Evolutionary conservation across 345 rosid species (phyloP).

Genomic region (Rhizophora apiculata): DNA sequence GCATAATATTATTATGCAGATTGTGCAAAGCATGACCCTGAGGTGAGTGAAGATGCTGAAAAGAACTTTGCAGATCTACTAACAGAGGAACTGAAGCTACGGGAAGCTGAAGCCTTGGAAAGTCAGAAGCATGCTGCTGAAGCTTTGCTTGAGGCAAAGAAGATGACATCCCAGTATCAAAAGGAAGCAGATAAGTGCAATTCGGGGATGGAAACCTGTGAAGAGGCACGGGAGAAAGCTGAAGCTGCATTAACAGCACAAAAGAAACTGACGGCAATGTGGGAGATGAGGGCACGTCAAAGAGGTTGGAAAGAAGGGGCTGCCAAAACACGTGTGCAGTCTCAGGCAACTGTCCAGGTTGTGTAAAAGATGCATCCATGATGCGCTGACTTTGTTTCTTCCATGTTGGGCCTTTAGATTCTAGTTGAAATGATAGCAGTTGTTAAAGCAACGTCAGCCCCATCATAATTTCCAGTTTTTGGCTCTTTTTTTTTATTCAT

Average conservation of each 20-base stretch:
- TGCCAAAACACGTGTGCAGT: conserved; percentile 38
- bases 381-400: background rate
- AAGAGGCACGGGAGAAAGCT: conserved; percentile 88
- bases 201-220: conserved; percentile 97
- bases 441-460: conserved; percentile 1
- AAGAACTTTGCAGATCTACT: conserved; percentile 74
- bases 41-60: conserved; percentile 76
- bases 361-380: conserved; percentile 21
- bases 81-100: conserved; percentile 74
- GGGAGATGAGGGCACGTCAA: conserved; percentile 86
- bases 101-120: conserved; percentile 77
- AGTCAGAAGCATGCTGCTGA: conserved; percentile 68
- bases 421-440: conserved; percentile 6
- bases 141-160: conserved; percentile 91
- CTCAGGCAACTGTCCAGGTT: conserved; percentile 51
- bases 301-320: conserved; percentile 81
- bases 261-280: conserved; percentile 62
- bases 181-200: conserved; percentile 98
- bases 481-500: background rate
- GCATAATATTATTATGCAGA: conserved; percentile 33
- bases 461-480: background rate
- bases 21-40: conserved; percentile 82
- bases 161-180: conserved; percentile 81
- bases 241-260: conserved; percentile 66
- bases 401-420: background rate